These are phyloP conservation scores for Hirsutella rhossiliensis DNA, from an alignment of 2,329 filamentous ascomycete genomes.

Conservation along the genomic window DNA sequence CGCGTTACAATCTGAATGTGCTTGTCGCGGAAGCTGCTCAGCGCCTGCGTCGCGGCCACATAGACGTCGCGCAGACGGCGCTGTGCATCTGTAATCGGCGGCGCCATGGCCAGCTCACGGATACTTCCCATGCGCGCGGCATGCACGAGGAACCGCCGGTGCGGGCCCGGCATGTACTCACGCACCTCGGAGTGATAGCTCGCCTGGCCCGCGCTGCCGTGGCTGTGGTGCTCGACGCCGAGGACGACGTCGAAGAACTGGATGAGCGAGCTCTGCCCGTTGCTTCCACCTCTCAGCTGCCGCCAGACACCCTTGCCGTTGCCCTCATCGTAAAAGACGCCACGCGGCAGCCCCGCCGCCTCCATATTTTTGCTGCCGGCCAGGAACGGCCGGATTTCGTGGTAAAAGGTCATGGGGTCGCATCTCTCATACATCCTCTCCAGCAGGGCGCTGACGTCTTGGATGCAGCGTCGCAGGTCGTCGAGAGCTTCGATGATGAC, in stretches of 20 bases:
- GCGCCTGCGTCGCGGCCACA: constrained; percentile 61
- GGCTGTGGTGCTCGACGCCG: constrained; percentile 59
- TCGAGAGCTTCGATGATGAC: constrained; percentile 53
- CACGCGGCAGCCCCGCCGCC: constrained; percentile 67
- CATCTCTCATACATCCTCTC: constrained; percentile 84
- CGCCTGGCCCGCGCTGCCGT: constrained; percentile 20
- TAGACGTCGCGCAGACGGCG: constrained; percentile 36
- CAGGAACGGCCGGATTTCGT: constrained; percentile 76
- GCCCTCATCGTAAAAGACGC: constrained; percentile 74
- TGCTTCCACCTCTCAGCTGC: constrained; percentile 79
- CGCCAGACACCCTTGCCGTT: constrained; percentile 54
- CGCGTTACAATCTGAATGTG: constrained; percentile 84
- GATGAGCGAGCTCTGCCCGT: constrained; percentile 84
- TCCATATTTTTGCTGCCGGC: constrained; percentile 91
- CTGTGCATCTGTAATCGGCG: constrained; percentile 41
- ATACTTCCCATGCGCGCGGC: constrained; percentile 63
- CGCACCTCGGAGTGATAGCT: constrained; percentile 58
- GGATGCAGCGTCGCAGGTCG: constrained; percentile 53
- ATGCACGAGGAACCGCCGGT: constrained; percentile 65
- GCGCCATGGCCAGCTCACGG: constrained; percentile 49
- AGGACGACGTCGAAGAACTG: constrained; percentile 87
- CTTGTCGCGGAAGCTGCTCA: constrained; percentile 67
- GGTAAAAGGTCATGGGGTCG: constrained; percentile 78
- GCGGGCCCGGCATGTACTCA: constrained; percentile 79
- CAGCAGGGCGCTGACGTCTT: constrained; percentile 55